Percentiles rank a stretch among this genome's conserved stretches.
phyloP scores from a whole-genome alignment of 352 stramenopile species.

The Blastocystis sp. region DNA sequence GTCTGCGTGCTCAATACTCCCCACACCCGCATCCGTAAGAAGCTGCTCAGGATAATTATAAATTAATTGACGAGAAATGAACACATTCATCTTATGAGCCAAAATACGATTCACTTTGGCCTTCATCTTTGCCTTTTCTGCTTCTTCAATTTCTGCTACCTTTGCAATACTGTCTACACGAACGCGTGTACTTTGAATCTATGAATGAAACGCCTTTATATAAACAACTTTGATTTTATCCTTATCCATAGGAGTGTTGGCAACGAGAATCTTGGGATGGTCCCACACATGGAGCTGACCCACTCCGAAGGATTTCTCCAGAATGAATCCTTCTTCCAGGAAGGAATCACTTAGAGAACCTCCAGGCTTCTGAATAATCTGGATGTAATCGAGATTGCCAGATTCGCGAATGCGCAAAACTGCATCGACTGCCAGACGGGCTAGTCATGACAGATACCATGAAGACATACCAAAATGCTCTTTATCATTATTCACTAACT shows the following conservation, averaged over 20 bases:
- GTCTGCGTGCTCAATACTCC: conserved; percentile 98
- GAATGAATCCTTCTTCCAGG: conserved; percentile 94
- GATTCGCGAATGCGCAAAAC: conserved; percentile 90
- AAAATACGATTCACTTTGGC: conserved; percentile 96
- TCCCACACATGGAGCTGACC: conserved; percentile 94
- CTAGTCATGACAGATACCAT: not conserved
- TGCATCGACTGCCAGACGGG: conserved; percentile 87
- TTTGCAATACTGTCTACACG: conserved; percentile 97
- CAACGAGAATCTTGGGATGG: conserved; percentile 91
- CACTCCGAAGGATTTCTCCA: conserved; percentile 87
- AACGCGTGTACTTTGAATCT: conserved; percentile 73
- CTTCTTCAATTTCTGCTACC: conserved; percentile 96
- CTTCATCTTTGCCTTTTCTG: conserved; percentile 97
- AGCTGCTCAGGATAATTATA: conserved; percentile 98
- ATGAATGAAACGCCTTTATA: not conserved
- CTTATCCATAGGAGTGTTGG: conserved; percentile 98
- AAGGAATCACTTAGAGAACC: conserved; percentile 92
- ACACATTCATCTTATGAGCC: conserved; percentile 95
- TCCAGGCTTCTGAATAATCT: conserved; percentile 96
- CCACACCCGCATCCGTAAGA: conserved; percentile 95
- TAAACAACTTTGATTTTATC: conserved; percentile 98
- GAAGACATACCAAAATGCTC: conserved; percentile 84
- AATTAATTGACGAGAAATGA: conserved; percentile 98
- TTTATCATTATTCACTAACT: conserved; percentile 96
- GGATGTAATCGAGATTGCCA: conserved; percentile 95